phyloP scores from a whole-genome alignment of 495 filamentous ascomycete genomes.

The Xylona heveae region DNA sequence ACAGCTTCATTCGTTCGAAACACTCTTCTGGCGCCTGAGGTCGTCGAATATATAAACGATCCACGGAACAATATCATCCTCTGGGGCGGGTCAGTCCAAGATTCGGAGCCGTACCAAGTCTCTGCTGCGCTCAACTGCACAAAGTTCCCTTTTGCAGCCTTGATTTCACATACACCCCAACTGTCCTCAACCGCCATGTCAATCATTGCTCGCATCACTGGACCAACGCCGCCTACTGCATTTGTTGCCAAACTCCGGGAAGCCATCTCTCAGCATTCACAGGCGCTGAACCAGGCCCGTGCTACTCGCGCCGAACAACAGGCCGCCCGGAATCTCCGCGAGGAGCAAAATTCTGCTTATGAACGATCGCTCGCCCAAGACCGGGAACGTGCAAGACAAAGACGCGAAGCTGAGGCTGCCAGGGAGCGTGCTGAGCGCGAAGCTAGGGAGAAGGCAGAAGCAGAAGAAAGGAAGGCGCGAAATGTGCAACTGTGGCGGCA shows the following conservation, averaged over 20 bases:
- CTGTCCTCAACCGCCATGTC: slow-evolving; percentile 73
- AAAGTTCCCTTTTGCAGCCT: slow-evolving; percentile 73
- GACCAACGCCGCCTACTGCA: slow-evolving; percentile 38
- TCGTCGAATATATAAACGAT: slow-evolving; percentile 49
- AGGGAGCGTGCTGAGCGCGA: slow-evolving; percentile 39
- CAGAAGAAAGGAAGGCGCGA: slow-evolving; percentile 30
- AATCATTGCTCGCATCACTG: slow-evolving; percentile 51
- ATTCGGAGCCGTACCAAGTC: slow-evolving; percentile 86
- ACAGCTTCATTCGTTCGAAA: slow-evolving; percentile 64
- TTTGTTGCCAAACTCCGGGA: slow-evolving; percentile 51
- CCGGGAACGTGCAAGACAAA: slow-evolving; percentile 54
- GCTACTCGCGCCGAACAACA: slow-evolving; percentile 54
- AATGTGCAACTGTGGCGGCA: slow-evolving; percentile 51
- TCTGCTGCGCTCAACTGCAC: slow-evolving; percentile 60
- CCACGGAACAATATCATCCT: slow-evolving; percentile 54
- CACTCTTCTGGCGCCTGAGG: slow-evolving; percentile 56
- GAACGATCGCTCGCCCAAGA: slow-evolving; percentile 77
- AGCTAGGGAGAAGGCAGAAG: slow-evolving; percentile 38
- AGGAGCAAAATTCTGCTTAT: slow-evolving; percentile 79
- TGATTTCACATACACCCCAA: slow-evolving; percentile 66
- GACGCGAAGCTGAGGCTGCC: slow-evolving; percentile 51
- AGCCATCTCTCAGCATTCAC: slow-evolving; percentile 45
- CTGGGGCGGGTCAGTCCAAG: slow-evolving; percentile 81
- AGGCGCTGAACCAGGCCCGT: slow-evolving; percentile 44
- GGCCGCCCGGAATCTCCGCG: slow-evolving; percentile 50